A percentile compares a stretch with the other conserved stretches of the same genome.
Conservation (phyloP, 768 basidiomycete genomes). For the Suillus spraguei region DNA sequence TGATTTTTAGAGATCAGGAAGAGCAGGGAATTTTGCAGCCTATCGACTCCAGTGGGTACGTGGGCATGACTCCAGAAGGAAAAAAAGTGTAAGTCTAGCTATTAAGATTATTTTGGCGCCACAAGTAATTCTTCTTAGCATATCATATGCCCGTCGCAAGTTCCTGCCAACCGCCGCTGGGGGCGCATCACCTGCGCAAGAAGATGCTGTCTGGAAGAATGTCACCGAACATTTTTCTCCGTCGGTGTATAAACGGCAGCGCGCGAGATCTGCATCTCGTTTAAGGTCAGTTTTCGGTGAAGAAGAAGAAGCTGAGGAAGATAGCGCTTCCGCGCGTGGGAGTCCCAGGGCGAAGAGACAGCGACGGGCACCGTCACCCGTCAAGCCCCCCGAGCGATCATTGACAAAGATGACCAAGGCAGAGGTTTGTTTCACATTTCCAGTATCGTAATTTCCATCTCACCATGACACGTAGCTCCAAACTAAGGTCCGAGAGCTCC, state of each 20-base stretch:
- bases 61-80: constrained; percentile 45
- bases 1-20: constrained; percentile 33
- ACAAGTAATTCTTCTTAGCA: constrained; percentile 22
- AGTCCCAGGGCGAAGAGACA: constrained; percentile 14
- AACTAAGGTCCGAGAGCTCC: constrained; percentile 5
- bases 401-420: constrained; percentile 42
- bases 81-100: constrained; percentile 45
- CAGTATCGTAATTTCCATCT: background rate
- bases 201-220: constrained; percentile 43
- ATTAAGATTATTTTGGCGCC: constrained; percentile 5
- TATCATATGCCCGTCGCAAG: constrained; percentile 37
- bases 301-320: constrained; percentile 12
- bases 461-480: background rate
- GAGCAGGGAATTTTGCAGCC: constrained; percentile 45
- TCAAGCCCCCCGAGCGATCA: constrained; percentile 26
- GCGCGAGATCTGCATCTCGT: constrained; percentile 8
- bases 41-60: constrained; percentile 36
- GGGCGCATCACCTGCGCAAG: constrained; percentile 30
- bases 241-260: constrained; percentile 20
- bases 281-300: constrained; percentile 7
- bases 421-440: constrained; percentile 34
- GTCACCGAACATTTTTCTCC: constrained; percentile 32
- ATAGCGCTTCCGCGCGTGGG: constrained; percentile 14
- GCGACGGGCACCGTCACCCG: constrained; percentile 11
- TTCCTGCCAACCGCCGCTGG: constrained; percentile 27